Percentiles rank a stretch among this genome's conserved stretches.
Conservation (phyloP, 2,329 filamentous ascomycete genomes). For the Aspergillus thermomutatus region DNA sequence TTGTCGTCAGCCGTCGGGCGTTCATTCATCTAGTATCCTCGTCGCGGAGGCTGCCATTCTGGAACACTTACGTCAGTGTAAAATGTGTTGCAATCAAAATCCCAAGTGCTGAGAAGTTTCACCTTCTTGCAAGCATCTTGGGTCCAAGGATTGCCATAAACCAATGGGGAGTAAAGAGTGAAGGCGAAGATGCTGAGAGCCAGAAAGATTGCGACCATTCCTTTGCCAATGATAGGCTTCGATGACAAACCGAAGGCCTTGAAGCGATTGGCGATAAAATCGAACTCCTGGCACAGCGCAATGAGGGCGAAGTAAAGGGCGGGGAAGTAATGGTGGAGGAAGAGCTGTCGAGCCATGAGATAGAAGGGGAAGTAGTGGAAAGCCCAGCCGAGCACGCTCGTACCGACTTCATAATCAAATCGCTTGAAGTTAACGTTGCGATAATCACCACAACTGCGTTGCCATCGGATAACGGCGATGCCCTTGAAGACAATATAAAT, state of each 20-base stretch:
- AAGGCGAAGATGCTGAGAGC: conserved; percentile 73
- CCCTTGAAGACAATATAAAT: conserved; percentile 83
- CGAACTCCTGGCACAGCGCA: conserved; percentile 81
- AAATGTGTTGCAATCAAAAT: conserved; percentile 98
- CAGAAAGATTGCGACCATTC: conserved; percentile 71
- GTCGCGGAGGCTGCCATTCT: conserved; percentile 27
- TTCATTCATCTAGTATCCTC: conserved; percentile 22
- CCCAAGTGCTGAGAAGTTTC: conserved; percentile 87
- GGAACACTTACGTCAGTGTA: conserved; percentile 70
- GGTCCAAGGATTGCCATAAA: conserved; percentile 94
- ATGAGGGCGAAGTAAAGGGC: conserved; percentile 94
- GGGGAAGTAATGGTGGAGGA: conserved; percentile 97
- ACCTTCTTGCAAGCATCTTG: conserved; percentile 79
- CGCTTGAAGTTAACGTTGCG: conserved; percentile 79
- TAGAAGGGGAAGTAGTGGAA: conserved; percentile 99
- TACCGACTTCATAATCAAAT: conserved; percentile 95
- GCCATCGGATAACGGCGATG: conserved; percentile 85
- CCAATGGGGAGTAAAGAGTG: conserved; percentile 78
- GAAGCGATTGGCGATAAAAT: conserved; percentile 76
- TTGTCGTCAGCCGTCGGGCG: conserved; percentile 24
- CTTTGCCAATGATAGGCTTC: conserved; percentile 69
- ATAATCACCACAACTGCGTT: conserved; percentile 89
- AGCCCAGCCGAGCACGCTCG: conserved; percentile 86
- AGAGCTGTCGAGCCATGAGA: conserved; percentile 96
- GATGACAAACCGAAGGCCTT: conserved; percentile 64